Conservation (phyloP, 2,329 filamentous ascomycete species). For the Aspergillus ruber region DNA sequence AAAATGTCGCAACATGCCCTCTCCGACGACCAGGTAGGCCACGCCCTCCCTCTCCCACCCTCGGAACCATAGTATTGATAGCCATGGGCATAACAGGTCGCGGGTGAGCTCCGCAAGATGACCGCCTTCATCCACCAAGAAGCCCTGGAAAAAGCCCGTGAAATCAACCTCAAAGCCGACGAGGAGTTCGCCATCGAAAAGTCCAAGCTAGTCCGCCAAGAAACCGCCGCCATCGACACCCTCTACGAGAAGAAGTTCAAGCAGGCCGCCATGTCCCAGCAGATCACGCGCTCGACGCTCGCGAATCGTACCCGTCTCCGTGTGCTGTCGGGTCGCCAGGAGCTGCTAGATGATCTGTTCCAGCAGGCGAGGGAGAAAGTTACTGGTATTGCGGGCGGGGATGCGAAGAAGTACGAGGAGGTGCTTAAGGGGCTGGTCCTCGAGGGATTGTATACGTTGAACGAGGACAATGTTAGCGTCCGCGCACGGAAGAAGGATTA, state of each 20-base stretch:
- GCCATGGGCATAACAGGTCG: slow-evolving; percentile 58
- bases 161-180: slow-evolving; percentile 97
- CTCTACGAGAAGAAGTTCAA: slow-evolving; percentile 99
- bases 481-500: slow-evolving; percentile 74
- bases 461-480: slow-evolving; percentile 69
- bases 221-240: slow-evolving; percentile 85
- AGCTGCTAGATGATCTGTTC: slow-evolving; percentile 85
- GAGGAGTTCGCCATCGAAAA: slow-evolving; percentile 99
- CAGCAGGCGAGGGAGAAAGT: slow-evolving; percentile 71
- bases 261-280: slow-evolving; percentile 95
- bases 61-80: not conserved
- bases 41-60: slow-evolving; percentile 2
- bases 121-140: slow-evolving; percentile 99
- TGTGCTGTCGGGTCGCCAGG: slow-evolving; percentile 79
- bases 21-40: slow-evolving; percentile 86
- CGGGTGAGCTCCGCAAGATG: slow-evolving; percentile 99
- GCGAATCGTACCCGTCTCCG: slow-evolving; percentile 92
- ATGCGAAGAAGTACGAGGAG: slow-evolving; percentile 59
- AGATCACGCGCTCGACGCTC: slow-evolving; percentile 93
- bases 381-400: slow-evolving; percentile 51
- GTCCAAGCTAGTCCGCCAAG: slow-evolving; percentile 93
- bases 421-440: slow-evolving; percentile 75
- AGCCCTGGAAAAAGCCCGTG: slow-evolving; percentile 90
- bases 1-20: slow-evolving; percentile 94
- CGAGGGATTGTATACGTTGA: slow-evolving; percentile 82